phyloP scores from a whole-genome alignment of 352 stramenopile species.

The Pythium folliculosum region DNA sequence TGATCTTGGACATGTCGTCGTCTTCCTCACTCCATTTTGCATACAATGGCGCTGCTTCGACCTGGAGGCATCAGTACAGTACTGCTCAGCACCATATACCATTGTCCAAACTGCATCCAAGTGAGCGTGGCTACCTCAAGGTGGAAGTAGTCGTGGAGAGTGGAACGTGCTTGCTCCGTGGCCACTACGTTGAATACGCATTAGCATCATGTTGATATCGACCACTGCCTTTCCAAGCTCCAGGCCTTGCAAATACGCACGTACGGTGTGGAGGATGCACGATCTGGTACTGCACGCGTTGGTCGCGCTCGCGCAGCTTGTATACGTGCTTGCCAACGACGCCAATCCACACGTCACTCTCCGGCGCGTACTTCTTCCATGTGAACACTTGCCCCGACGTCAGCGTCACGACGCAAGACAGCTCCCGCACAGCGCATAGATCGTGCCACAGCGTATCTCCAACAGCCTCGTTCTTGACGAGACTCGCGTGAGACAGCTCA shows the following conservation, averaged over 20 bases:
- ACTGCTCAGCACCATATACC: too few relatives aligned
- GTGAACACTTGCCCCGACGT: constrained; percentile 36
- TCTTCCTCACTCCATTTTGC: constrained; percentile 60
- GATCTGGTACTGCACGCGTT: constrained; percentile 26
- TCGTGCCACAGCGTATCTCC: constrained; percentile 14
- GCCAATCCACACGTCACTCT: constrained; percentile 20
- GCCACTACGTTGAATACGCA: constrained; percentile 4
- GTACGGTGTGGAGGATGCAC: constrained; percentile 24
- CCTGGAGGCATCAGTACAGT: constrained; percentile 17
- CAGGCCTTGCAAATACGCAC: not conserved
- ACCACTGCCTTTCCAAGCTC: not conserved
- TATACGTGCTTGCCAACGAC: constrained; percentile 28
- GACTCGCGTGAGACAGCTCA: not conserved
- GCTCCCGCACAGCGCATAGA: constrained; percentile 21
- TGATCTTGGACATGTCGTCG: constrained; percentile 57
- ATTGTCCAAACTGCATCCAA: too few relatives aligned
- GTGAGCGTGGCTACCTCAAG: constrained; percentile 18
- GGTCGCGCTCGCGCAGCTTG: constrained; percentile 25
- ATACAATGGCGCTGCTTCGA: constrained; percentile 30
- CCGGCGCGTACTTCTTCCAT: constrained; percentile 25
- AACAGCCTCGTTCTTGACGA: not conserved
- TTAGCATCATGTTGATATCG: not conserved
- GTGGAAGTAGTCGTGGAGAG: constrained; percentile 30
- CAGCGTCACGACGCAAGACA: constrained; percentile 33
- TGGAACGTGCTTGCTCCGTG: not conserved